Evolutionary conservation across 192 early-diverging fungal species (phyloP).

Genomic region (Coemansia sp.): DNA sequence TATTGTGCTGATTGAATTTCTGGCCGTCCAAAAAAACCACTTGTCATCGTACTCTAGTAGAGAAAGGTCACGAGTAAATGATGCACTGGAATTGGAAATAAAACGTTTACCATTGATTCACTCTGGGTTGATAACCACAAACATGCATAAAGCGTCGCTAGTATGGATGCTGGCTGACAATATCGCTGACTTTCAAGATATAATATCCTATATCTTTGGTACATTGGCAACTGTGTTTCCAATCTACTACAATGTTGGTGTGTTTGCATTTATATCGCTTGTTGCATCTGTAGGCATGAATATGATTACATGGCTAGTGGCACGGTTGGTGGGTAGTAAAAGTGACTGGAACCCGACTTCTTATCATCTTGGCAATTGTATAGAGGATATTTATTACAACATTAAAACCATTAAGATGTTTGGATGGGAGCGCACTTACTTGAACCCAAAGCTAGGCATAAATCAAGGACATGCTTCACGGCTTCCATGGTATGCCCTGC

Average conservation of each 20-base stretch:
- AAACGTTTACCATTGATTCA: background rate
- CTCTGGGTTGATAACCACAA: background rate
- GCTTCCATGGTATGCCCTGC: background rate
- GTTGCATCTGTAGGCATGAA: background rate
- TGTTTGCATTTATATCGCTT: background rate
- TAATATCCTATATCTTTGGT: background rate
- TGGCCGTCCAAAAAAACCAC: background rate
- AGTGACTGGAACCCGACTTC: background rate
- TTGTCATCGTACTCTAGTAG: background rate
- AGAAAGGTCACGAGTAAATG: background rate
- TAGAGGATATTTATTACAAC: background rate
- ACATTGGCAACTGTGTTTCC: background rate
- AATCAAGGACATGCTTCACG: no score
- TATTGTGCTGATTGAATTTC: background rate
- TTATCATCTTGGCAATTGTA: background rate
- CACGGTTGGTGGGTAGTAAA: background rate
- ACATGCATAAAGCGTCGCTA: background rate
- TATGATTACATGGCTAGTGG: background rate
- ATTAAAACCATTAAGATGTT: background rate
- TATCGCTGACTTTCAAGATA: background rate
- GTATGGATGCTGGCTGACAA: background rate
- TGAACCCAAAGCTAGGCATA: background rate
- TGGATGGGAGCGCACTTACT: constrained; percentile 4
- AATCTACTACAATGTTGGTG: background rate
- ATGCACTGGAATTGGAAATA: background rate